phyloP scores from a whole-genome alignment of 83 land plant genomes.

The Larix sibirica region DNA sequence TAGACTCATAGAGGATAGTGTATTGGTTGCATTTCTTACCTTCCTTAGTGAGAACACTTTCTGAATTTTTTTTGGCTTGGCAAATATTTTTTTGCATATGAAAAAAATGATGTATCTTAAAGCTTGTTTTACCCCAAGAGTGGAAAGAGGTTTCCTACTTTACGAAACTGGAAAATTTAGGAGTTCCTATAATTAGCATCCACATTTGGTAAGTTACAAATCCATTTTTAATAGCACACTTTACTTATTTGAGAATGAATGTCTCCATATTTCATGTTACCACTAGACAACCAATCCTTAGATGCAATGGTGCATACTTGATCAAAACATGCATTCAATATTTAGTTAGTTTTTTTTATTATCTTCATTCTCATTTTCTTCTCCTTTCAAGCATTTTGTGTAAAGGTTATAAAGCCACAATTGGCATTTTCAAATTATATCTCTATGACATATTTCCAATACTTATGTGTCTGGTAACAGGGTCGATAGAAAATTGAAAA shows the following conservation, averaged over 20 bases:
- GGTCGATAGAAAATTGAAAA: constrained; percentile 97
- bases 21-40: constrained; percentile 6
- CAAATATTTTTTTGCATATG: not conserved
- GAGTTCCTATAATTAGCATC: constrained; percentile 97
- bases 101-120: constrained; percentile 87
- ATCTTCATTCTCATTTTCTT: not conserved
- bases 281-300: not conserved
- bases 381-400: not conserved
- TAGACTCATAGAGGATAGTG: too few relatives aligned
- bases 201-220: constrained; percentile 84
- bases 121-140: constrained; percentile 85
- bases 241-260: not conserved
- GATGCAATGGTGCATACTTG: not conserved
- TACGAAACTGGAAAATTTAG: constrained; percentile 83
- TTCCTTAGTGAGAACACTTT: not conserved
- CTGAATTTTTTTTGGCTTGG: not conserved
- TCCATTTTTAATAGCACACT: not conserved
- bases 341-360: not conserved
- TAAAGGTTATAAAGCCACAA: not conserved
- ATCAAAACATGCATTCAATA: not conserved
- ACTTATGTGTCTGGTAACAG: constrained; percentile 38
- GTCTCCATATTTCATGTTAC: not conserved
- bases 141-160: constrained; percentile 94
- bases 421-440: not conserved
- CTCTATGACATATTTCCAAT: not conserved